Evolutionary conservation across 1,284 basidiomycete species (phyloP), one percentile per base, ranked within the genome.

Genomic region (Chalciporus sp.): DNA sequence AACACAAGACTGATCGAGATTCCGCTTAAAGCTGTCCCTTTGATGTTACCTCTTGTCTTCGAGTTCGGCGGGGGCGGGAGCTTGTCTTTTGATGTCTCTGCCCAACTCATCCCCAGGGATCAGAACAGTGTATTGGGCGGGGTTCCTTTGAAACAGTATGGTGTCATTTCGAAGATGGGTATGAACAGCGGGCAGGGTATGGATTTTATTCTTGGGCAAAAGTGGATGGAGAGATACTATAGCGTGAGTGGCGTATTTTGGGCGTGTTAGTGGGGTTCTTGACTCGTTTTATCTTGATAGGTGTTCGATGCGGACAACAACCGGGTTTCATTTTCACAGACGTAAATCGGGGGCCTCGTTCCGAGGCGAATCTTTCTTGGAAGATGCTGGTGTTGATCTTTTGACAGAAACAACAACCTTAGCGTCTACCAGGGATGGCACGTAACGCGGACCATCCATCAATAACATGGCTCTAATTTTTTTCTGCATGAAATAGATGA

Each of bases 161-260:
- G 65, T n/a, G 40, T 58, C 2, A 29, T 68, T 10, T 16, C 10
- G 8, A 42, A 17, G n/a, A 1, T 55, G 29, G 60, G 60, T 16
- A 26, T 1, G 14, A 3, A 7, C 19, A 67, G 61, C 10, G 51
- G 52, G 4, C 1, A 37, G 11, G 62, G 69, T 3, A 17, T 69
- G 0, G 66, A 61, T 42, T 71, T 68, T 50, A 43, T 56, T 8
- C 5, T 71, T 3, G 69, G 64, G 40, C 53, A 64, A 16, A 66
- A 56, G 31, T 70, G 70, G 49, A 57, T 68, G 53, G 60, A 71
- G 52, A 67, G 58, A n/a, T 71, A 55, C 41, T 68, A 70, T 57
- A 28, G 47, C 20, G 61, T 67, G 28, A 47, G 58, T 57, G 17
- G 17, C 19, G 23, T n/a, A 19, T 12, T 20, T 29, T 31, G 26